These are phyloP conservation scores for Rubroboletus satanas DNA, from an alignment of 768 basidiomycete species.

Conservation along the genomic window DNA sequence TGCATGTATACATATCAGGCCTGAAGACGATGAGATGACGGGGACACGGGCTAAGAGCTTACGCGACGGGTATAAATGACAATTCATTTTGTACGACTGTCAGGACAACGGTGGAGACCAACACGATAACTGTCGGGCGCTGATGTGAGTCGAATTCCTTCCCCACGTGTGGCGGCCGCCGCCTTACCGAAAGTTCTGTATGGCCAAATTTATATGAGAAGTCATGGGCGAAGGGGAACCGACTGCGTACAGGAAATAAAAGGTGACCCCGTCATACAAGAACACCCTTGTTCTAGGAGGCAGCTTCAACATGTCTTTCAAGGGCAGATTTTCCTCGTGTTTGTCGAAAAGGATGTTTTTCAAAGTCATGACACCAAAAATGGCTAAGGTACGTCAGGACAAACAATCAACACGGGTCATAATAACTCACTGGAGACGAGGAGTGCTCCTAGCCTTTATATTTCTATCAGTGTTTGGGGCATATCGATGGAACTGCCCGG, in stretches of 20 bases:
- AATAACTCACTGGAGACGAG: constrained; percentile 15
- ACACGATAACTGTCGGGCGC: constrained; percentile 6
- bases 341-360: constrained; percentile 2
- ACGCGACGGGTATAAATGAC: constrained; percentile 13
- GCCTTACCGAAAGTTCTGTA: constrained; percentile 18
- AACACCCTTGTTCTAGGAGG: constrained; percentile 1
- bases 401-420: neutral
- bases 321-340: neutral
- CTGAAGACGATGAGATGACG: neutral
- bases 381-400: constrained; percentile 10
- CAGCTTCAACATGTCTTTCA: neutral
- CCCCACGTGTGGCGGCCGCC: neutral
- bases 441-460: constrained; percentile 16
- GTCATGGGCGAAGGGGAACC: neutral
- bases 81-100: constrained; percentile 12
- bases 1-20: constrained; percentile 8
- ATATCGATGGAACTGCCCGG: neutral
- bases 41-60: neutral
- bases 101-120: constrained; percentile 16
- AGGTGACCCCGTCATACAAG: constrained; percentile 10
- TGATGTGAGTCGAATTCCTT: neutral
- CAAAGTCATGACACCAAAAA: constrained; percentile 18
- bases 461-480: neutral
- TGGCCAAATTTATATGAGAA: neutral
- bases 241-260: constrained; percentile 16